phyloP scores from a whole-genome alignment of 495 filamentous ascomycete species.

The Monascus purpureus region DNA sequence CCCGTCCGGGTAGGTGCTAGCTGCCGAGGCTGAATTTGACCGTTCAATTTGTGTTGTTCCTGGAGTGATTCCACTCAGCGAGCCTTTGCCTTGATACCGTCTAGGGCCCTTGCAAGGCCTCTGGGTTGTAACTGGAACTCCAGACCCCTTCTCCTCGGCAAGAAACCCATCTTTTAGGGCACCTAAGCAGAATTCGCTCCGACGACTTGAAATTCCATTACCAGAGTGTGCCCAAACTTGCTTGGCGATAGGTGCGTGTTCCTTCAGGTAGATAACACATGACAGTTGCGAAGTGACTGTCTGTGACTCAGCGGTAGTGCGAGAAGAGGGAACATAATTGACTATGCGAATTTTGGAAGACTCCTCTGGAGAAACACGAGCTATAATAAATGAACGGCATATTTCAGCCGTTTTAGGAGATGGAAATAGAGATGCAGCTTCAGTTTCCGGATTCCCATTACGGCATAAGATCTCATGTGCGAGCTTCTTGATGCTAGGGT shows the following conservation, averaged over 20 bases:
- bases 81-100: conserved; percentile 53
- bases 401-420: conserved; percentile 48
- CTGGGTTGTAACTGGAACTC: conserved; percentile 16
- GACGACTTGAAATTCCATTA: conserved; percentile 84
- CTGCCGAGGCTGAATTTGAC: conserved; percentile 3
- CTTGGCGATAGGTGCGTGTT: conserved; percentile 57
- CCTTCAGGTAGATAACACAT: conserved; percentile 55
- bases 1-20: conserved; percentile 23
- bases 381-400: conserved; percentile 58
- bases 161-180: conserved; percentile 60
- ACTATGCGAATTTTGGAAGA: conserved; percentile 43
- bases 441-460: conserved; percentile 41
- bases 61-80: conserved; percentile 16
- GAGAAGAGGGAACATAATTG: conserved; percentile 44
- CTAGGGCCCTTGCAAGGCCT: conserved; percentile 49
- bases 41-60: conserved; percentile 2
- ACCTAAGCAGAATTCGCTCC: conserved; percentile 73
- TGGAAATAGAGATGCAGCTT: conserved; percentile 72
- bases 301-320: conserved; percentile 16
- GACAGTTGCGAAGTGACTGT: conserved; percentile 43
- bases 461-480: conserved; percentile 49
- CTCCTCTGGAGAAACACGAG: conserved; percentile 34
- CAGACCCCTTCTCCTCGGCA: conserved; percentile 30
- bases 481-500: conserved; percentile 67
- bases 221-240: conserved; percentile 94